A percentile compares a stretch with the other conserved stretches of the same genome.
phyloP scores from a whole-genome alignment of 371 early-diverging fungal genomes.

The Zopfochytrium polystomum region DNA sequence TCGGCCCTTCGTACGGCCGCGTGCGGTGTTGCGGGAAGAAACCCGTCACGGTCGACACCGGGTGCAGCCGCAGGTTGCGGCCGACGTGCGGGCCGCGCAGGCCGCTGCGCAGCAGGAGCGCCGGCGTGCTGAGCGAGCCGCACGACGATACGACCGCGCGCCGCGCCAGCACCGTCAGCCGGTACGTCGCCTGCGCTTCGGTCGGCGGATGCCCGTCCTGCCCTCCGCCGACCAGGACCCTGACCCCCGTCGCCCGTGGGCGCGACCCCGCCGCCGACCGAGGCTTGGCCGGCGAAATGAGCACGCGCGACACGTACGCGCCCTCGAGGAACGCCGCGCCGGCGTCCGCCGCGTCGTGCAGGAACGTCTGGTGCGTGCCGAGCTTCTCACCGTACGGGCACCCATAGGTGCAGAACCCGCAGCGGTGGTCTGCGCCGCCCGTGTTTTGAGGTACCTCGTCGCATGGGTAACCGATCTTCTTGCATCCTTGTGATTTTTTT shows the following conservation, averaged over 20 bases:
- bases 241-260: neutral
- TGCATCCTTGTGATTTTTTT: too few relatives aligned
- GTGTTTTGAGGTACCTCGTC: constrained; percentile 69
- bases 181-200: too few relatives aligned
- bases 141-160: constrained; percentile 64
- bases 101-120: constrained; percentile 61
- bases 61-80: constrained; percentile 63
- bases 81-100: constrained; percentile 73
- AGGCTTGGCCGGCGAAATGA: constrained; percentile 25
- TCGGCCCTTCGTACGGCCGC: constrained; percentile 58
- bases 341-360: constrained; percentile 60
- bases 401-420: constrained; percentile 47
- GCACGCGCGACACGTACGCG: constrained; percentile 57
- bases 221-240: neutral
- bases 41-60: constrained; percentile 60
- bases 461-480: constrained; percentile 59
- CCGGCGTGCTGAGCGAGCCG: constrained; percentile 69
- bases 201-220: too few relatives aligned
- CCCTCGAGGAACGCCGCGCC: constrained; percentile 63
- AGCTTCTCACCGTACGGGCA: constrained; percentile 73
- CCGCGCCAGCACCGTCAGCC: too few relatives aligned
- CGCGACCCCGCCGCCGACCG: too few relatives aligned
- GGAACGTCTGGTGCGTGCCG: constrained; percentile 62
- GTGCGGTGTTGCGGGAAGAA: constrained; percentile 56
- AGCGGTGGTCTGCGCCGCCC: constrained; percentile 26